Evolutionary conservation across 352 stramenopile genomes (phyloP), one percentile per base, ranked within the genome.

Genomic region (Phytopythium oedochilum): DNA sequence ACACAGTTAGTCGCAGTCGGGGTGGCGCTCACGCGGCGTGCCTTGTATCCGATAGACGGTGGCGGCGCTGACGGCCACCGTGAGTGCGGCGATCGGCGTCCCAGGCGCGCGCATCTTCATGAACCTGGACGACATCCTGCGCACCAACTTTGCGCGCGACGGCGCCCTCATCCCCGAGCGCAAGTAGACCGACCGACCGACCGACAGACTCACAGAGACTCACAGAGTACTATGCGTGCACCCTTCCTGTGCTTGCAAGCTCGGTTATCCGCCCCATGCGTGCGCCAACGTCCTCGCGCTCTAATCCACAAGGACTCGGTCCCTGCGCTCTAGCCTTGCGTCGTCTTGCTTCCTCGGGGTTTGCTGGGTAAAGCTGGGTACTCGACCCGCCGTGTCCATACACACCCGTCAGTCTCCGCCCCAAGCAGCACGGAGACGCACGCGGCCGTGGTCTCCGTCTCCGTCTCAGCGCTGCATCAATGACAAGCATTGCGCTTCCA

Each of bases 31-130:
- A n/a, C n/a, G n/a, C n/a, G n/a, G n/a, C n/a, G n/a, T n/a, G n/a
- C n/a, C 18, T 10, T 53, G 3, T 44, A 22, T 23, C 5, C n/a
- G 1, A 14, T 34, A 86, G 75, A 83, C 73, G 28, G 72, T 54
- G 23, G 75, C 65, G 10, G 53, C 66, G 26, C 55, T 86, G 26
- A 81, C 71, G 31, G 59, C 68, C 23, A 67, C 45, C 12, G 75
- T 80, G 55, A 79, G 65, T 48, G 57, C 71, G 42, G 68, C 68
- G 48, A 53, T 86, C 25, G 61, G 58, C 40, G 59, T 86, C 14
- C 63, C 68, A 9, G 56, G 25, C 23, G 68, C 66, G 20, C 75
- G 75, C 46, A 73, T 83, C 58, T 86, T 73, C 60, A 79, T 86
- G 65, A 83, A 74, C 42, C 61, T 86, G 9, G 66, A 75, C 61